Evolutionary conservation across 495 filamentous ascomycete genomes (phyloP), one percentile per base, ranked within the genome.

Genomic region (Penicillium salamii): DNA sequence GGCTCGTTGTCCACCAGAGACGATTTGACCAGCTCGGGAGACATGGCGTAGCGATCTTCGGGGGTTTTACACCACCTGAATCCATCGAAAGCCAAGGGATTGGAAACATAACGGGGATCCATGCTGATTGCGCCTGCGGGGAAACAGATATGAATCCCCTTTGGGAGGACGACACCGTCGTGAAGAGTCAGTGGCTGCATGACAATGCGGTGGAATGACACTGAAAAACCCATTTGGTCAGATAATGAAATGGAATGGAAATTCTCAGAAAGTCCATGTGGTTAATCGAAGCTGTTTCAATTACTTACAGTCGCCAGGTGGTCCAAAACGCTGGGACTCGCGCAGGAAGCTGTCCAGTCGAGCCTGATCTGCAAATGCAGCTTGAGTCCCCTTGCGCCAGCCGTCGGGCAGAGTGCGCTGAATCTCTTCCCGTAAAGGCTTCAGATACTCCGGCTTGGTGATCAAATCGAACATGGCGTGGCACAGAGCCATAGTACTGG

Each of bases 341-440:
- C 60, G 62, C 41, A 75, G 24, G 18, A 73, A 71, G 39, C 68
- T 71, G 45, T 75, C 71, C 42, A 72, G 14, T 8, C 46, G 49
- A 6, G 28, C 35, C 46, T 61, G 61, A 0, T 44, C 39, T 2
- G 45, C 31, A 12, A 71, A 50, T 3, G 44, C 52, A 13, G 39
- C 20, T 44, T 53, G 57, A 2, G 58, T 65, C 2, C 52, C 55
- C 39, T 61, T 53, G 6, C 52, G 32, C 64, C 63, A 66, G 5
- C 60, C 62, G 38, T 53, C 26, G n/a, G 29, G 31, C 7, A 70
- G 18, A 2, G 56, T 68, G 1, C 42, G 28, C 2, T 29, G 20
- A 15, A 67, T 56, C 51, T 75, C 71, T 1, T 62, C 49, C 2
- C 68, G 57, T 32, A 75, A 31, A 1, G 63, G 60, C 19, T 42